Evolutionary conservation across 805 yeast genomes (phyloP).

Genomic region (Hermanozyma aechmeae): DNA sequence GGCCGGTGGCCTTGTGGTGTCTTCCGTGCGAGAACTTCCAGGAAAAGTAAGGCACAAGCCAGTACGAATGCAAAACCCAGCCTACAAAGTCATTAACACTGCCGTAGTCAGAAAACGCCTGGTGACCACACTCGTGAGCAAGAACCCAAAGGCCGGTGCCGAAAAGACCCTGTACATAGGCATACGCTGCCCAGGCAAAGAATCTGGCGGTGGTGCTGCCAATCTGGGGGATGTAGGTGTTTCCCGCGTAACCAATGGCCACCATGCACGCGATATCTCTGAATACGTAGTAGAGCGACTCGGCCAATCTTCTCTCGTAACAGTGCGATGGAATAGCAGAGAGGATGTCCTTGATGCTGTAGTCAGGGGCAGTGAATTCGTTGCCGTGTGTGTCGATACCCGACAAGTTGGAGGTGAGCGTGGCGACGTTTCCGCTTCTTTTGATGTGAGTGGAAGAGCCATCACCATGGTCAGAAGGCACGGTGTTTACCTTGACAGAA

Average conservation of each 20-base stretch:
- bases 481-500: no score
- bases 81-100: conserved; percentile 48
- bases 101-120: conserved; percentile 48
- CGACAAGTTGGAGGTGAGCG: conserved; percentile 24
- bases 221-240: conserved; percentile 34
- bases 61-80: conserved; percentile 51
- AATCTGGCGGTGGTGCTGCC: conserved; percentile 24
- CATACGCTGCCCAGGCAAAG: conserved; percentile 49
- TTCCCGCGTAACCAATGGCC: conserved; percentile 44
- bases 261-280: conserved; percentile 50
- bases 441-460: conserved; percentile 5
- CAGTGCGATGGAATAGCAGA: conserved; percentile 67
- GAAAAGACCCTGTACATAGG: conserved; percentile 46
- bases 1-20: conserved; percentile 60
- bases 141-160: conserved; percentile 55
- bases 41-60: conserved; percentile 51
- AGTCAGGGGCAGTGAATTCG: conserved; percentile 65
- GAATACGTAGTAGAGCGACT: conserved; percentile 55
- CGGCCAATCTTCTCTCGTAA: conserved; percentile 50
- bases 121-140: conserved; percentile 61
- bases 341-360: conserved; percentile 65
- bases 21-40: conserved; percentile 55
- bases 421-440: conserved; percentile 34
- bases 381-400: conserved; percentile 57
- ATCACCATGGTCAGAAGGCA: not conserved